Conservation (phyloP, 176 grass and related monocot genomes). For the Musa itinerans region DNA sequence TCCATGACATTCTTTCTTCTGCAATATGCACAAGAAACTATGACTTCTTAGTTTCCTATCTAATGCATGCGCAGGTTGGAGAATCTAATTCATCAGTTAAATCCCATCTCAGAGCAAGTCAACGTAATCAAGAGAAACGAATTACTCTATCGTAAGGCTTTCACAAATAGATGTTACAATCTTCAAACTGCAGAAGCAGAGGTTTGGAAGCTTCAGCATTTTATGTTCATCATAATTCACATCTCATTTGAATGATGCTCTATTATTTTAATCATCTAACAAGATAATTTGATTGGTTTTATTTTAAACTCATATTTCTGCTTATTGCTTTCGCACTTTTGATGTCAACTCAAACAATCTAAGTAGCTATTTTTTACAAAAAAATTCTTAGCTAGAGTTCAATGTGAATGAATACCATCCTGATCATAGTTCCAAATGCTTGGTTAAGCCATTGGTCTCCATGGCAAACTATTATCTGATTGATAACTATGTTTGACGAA, state of each 20-base stretch:
- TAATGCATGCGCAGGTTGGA: constrained; percentile 31
- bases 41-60: background rate
- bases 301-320: too few species aligned
- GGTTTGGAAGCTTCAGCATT: constrained; percentile 21
- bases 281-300: background rate
- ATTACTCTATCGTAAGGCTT: constrained; percentile 37
- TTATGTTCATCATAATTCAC: background rate
- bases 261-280: background rate
- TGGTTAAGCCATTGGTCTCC: too few species aligned
- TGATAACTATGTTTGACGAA: too few species aligned
- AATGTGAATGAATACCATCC: too few species aligned
- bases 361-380: background rate
- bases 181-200: constrained; percentile 67
- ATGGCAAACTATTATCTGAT: too few species aligned
- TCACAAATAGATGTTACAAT: constrained; percentile 39
- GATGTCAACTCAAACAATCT: too few species aligned
- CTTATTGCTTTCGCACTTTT: too few species aligned
- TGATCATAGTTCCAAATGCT: too few species aligned
- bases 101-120: constrained; percentile 20
- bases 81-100: constrained; percentile 24
- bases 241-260: background rate
- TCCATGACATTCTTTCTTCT: too few species aligned
- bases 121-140: constrained; percentile 41
- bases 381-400: too few species aligned
- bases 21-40: too few species aligned